These are phyloP conservation scores for Malassezia japonica DNA, from an alignment of 1,284 basidiomycete genomes.

Conservation along the genomic window DNA sequence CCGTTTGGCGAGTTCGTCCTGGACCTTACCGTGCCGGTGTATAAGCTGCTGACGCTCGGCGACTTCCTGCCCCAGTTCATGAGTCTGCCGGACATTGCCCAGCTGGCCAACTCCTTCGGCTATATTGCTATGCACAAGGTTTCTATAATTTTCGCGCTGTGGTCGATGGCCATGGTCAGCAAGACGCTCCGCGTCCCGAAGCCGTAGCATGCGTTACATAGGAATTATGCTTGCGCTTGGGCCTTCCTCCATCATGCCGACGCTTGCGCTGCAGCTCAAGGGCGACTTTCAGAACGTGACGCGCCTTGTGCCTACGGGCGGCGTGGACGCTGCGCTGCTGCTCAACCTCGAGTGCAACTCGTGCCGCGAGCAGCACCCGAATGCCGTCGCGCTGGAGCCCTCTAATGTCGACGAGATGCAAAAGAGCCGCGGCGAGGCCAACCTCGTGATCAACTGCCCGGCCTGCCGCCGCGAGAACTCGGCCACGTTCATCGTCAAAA, in stretches of 20 bases:
- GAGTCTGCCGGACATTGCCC: not conserved
- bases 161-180: slow-evolving; percentile 42
- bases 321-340: slow-evolving; percentile 33
- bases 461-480: slow-evolving; percentile 15
- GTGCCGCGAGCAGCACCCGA: slow-evolving; percentile 42
- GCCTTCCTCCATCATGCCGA: slow-evolving; percentile 6
- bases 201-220: slow-evolving; percentile 19
- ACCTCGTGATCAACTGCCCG: slow-evolving; percentile 38
- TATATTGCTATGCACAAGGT: slow-evolving; percentile 32
- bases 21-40: slow-evolving; percentile 21
- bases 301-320: slow-evolving; percentile 26
- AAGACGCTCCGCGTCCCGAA: slow-evolving; percentile 47
- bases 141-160: slow-evolving; percentile 33
- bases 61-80: slow-evolving; percentile 2
- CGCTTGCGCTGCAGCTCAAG: slow-evolving; percentile 34
- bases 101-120: slow-evolving; percentile 17
- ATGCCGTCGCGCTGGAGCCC: slow-evolving; percentile 30
- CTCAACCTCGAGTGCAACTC: slow-evolving; percentile 36
- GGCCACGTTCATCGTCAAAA: slow-evolving; percentile 10
- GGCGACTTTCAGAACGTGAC: slow-evolving; percentile 38
- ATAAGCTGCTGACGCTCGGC: slow-evolving; percentile 9
- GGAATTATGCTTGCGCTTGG: not conserved
- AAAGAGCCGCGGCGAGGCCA: slow-evolving; percentile 32
- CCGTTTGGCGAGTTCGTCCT: slow-evolving; percentile 29
- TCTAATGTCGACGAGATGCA: slow-evolving; percentile 32